These are phyloP conservation scores for Ogataea pini DNA, from an alignment of 805 yeast species.

Conservation along the genomic window DNA sequence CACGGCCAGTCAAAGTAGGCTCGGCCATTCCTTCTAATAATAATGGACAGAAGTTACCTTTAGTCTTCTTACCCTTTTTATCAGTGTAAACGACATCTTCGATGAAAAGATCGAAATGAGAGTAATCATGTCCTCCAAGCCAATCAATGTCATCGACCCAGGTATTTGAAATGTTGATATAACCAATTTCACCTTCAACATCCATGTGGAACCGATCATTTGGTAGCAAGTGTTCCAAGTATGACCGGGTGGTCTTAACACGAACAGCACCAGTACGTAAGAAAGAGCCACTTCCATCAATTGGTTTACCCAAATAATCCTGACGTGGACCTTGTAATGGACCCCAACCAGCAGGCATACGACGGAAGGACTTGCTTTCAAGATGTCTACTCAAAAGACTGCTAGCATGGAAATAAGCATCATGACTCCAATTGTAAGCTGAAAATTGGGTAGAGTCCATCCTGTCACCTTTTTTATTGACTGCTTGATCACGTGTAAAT, in stretches of 20 bases:
- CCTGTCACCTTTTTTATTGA: conserved; percentile 2
- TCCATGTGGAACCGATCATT: conserved; percentile 11
- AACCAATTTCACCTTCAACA: conserved; percentile 11
- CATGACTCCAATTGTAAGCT: conserved; percentile 13
- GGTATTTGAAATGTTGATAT: conserved; percentile 8
- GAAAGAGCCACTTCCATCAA: conserved; percentile 9
- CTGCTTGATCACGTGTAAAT: conserved; percentile 11
- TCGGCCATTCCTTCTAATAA: conserved; percentile 14
- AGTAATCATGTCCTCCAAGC: conserved; percentile 16
- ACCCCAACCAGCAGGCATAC: conserved; percentile 14
- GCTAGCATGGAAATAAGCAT: conserved; percentile 13
- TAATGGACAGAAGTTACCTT: conserved; percentile 10
- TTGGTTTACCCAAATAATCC: conserved; percentile 12
- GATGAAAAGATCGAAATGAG: conserved; percentile 13
- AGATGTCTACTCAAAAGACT: conserved; percentile 8
- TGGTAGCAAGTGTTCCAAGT: conserved; percentile 12
- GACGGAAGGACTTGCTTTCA: conserved; percentile 10
- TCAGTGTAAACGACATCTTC: conserved; percentile 16
- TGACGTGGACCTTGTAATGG: conserved; percentile 14
- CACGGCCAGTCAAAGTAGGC: conserved; percentile 13
- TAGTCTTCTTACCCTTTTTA: conserved; percentile 8
- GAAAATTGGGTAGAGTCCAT: conserved; percentile 8
- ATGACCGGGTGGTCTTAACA: conserved; percentile 11
- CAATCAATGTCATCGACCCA: conserved; percentile 16
- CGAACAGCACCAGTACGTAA: conserved; percentile 12